These are phyloP conservation scores for Aegle marmelos DNA, from an alignment of 345 rosid genomes.

Conservation along the genomic window DNA sequence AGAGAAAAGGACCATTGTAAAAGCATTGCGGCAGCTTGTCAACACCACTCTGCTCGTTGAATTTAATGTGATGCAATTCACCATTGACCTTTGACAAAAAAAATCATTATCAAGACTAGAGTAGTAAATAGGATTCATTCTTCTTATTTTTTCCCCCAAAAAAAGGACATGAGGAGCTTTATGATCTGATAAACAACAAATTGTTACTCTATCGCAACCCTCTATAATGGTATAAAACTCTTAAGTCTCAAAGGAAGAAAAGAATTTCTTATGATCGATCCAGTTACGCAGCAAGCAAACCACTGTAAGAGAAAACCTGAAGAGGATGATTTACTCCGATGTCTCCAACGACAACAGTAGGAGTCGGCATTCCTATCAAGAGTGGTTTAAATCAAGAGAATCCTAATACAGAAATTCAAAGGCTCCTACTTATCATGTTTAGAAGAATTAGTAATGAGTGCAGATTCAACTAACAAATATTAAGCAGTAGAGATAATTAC, in stretches of 20 bases:
- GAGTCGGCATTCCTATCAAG: background rate
- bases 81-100: constrained; percentile 72
- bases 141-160: background rate
- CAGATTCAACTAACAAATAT: background rate
- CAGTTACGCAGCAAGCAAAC: background rate
- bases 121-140: background rate
- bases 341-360: background rate
- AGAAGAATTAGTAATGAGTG: constrained; percentile 8
- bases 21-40: constrained; percentile 94
- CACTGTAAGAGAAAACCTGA: background rate
- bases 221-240: background rate
- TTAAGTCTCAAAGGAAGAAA: background rate
- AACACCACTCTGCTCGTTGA: constrained; percentile 84
- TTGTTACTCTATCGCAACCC: background rate
- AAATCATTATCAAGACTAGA: background rate
- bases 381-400: constrained; percentile 1
- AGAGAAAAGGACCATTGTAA: constrained; percentile 70
- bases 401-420: background rate
- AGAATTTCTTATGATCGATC: background rate
- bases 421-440: background rate
- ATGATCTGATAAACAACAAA: background rate
- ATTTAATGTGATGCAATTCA: constrained; percentile 81
- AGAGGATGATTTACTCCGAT: background rate
- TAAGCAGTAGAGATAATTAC: constrained; percentile 39
- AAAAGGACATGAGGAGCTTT: background rate